Base-by-base conservation (phyloP, 1,284 basidiomycete species). In the Cryptococcus jaspeensis region DNA sequence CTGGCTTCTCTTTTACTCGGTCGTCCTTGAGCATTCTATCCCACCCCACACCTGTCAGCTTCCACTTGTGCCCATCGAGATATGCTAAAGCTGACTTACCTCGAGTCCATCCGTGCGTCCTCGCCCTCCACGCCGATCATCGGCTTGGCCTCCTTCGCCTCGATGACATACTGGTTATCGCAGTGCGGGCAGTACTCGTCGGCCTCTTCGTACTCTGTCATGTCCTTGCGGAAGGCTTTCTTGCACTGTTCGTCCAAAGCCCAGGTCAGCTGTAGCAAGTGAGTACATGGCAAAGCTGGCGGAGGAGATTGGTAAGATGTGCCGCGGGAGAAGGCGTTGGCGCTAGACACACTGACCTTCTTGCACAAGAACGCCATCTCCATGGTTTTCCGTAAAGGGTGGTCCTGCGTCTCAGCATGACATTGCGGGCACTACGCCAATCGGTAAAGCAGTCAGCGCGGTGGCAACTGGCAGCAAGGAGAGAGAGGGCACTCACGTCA, bases 151-250 rank as follows among this genome's bases (percentile, higher is more conserved):
- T 87, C 92, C 78, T 96, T 96, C 6, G 94, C 94, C 41, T 95
- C 89, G 63, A 97, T 82, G 25, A 97, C 94, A 76, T 93, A 98
- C 73, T 94, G 92, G 73, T 99, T 98, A 76, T 96, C 93, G 74
- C 95, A 98, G 78, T 97, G 89, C 0, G 96, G 95, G 73, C 96
- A 99, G 76, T 87, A 98, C 79, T 99, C 95, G 74, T 99, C 95
- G 63, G 90, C 90, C 74, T 96, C 92, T 70, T 99, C 96, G 72
- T 92, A 98, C 28, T 77, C 79, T 0, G 81, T 66, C 87, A 97
- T 92, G 75, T 97, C 92, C 79, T 99, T 98, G 60, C 95, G 80
- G 76, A 99, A 98, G 1, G 92, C 93, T 78, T 94, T 94, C 74
- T 89, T 90, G 82, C 96, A 99, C 79, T 75, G 58, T 36, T 32